phyloP scores from a whole-genome alignment of 768 basidiomycete species.

The Mycena vulgaris region DNA sequence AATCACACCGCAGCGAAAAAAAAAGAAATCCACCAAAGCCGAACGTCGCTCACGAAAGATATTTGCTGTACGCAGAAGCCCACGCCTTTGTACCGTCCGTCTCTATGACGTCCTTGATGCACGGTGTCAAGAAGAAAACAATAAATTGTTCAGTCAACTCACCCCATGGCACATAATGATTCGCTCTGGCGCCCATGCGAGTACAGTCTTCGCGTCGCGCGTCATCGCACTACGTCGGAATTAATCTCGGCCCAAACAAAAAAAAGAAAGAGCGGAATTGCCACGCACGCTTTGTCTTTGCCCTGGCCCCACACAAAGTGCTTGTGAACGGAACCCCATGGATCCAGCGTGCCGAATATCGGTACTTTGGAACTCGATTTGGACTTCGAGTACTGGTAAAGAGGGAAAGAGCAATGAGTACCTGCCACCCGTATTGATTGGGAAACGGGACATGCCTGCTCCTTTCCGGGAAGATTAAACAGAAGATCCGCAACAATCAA shows the following conservation, averaged over 20 bases:
- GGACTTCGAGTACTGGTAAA: constrained; percentile 57
- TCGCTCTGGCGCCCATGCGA: constrained; percentile 80
- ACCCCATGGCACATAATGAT: constrained; percentile 83
- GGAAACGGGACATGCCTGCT: constrained; percentile 66
- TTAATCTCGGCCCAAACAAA: constrained; percentile 1
- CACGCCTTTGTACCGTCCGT: constrained; percentile 60
- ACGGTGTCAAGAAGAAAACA: constrained; percentile 43
- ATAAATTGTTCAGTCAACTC: constrained; percentile 31
- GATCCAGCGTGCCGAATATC: constrained; percentile 51
- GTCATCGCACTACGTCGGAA: constrained; percentile 64
- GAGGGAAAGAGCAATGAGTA: background rate
- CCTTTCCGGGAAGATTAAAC: constrained; percentile 84
- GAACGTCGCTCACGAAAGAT: constrained; percentile 27
- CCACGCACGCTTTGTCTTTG: constrained; percentile 57
- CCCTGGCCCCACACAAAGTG: constrained; percentile 52
- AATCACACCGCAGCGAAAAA: too few relatives aligned
- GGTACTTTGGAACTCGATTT: constrained; percentile 43
- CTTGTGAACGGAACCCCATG: constrained; percentile 53
- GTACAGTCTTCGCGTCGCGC: constrained; percentile 74
- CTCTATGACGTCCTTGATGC: constrained; percentile 71
- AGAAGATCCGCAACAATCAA: constrained; percentile 88
- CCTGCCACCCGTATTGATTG: background rate
- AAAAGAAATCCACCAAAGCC: too few relatives aligned
- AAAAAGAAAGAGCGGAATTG: constrained; percentile 5
- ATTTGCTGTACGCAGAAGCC: constrained; percentile 49